These are phyloP conservation scores for Phragmites australis DNA, from an alignment of 176 grass and related monocot species.

Conservation along the genomic window DNA sequence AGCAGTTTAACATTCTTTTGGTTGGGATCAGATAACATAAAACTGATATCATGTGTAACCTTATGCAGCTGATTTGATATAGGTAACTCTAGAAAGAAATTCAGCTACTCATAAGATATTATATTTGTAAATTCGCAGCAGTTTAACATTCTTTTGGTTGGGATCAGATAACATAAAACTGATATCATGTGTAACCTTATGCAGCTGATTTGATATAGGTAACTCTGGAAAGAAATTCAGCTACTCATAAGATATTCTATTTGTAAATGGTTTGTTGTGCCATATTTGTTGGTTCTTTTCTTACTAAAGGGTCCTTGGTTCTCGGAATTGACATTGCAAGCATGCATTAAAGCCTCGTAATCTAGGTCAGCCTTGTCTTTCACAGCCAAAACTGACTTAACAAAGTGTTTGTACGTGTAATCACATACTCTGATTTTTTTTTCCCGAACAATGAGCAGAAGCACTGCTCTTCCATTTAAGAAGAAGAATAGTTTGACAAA, in stretches of 20 bases:
- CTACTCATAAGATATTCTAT: constrained; percentile 5
- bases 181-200: constrained; percentile 27
- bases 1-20: background rate
- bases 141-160: background rate
- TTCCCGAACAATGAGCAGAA: too few species aligned
- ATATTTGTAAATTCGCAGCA: constrained; percentile 29
- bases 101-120: background rate
- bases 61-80: constrained; percentile 19
- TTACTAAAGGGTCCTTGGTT: background rate
- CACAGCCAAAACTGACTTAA: background rate
- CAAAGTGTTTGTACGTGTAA: background rate
- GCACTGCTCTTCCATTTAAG: too few species aligned
- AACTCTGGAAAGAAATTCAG: background rate
- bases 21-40: background rate
- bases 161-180: constrained; percentile 5
- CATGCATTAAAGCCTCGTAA: background rate
- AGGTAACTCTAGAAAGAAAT: constrained; percentile 12
- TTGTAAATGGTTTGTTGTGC: constrained; percentile 39
- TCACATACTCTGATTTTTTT: background rate
- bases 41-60: constrained; percentile 24
- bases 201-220: constrained; percentile 24
- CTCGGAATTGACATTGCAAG: background rate
- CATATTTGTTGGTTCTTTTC: constrained; percentile 9
- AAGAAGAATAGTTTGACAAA: too few species aligned
- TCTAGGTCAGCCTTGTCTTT: background rate